Conservation (phyloP, 2,329 filamentous ascomycete genomes). For the Eutypella sp. region DNA sequence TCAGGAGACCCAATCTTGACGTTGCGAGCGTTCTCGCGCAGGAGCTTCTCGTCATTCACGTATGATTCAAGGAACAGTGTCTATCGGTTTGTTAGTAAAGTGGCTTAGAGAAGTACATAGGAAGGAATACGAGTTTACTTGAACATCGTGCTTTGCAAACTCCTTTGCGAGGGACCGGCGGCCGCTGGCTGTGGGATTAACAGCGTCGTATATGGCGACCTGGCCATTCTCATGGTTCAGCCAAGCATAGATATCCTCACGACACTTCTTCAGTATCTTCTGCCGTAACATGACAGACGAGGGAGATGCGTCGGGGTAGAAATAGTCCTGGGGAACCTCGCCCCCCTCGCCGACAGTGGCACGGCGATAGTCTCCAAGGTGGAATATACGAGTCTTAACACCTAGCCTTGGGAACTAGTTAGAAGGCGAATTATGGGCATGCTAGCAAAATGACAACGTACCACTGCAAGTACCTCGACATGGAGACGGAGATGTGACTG, state of each 20-base stretch:
- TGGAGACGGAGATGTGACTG: slow-evolving; percentile 89
- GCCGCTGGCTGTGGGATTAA: slow-evolving; percentile 82
- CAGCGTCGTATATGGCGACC: slow-evolving; percentile 96
- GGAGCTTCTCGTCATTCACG: slow-evolving; percentile 87
- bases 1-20: slow-evolving; percentile 98
- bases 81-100: slow-evolving; percentile 35
- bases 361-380: slow-evolving; percentile 91
- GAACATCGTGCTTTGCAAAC: slow-evolving; percentile 95
- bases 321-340: slow-evolving; percentile 93
- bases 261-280: slow-evolving; percentile 95
- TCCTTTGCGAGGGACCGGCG: slow-evolving; percentile 85
- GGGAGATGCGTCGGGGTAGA: slow-evolving; percentile 90
- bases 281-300: slow-evolving; percentile 89
- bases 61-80: slow-evolving; percentile 96
- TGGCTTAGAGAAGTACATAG: not conserved
- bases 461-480: slow-evolving; percentile 92
- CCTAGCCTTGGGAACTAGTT: slow-evolving; percentile 62
- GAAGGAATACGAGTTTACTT: slow-evolving; percentile 53
- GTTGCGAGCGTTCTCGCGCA: slow-evolving; percentile 92
- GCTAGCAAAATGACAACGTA: slow-evolving; percentile 31
- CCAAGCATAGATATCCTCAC: slow-evolving; percentile 95
- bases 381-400: slow-evolving; percentile 96
- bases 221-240: slow-evolving; percentile 96
- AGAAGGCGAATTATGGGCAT: slow-evolving; percentile 8
- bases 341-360: slow-evolving; percentile 80